Base-by-base conservation (phyloP, 352 stramenopile species). In the Pythium aphanidermatum region DNA sequence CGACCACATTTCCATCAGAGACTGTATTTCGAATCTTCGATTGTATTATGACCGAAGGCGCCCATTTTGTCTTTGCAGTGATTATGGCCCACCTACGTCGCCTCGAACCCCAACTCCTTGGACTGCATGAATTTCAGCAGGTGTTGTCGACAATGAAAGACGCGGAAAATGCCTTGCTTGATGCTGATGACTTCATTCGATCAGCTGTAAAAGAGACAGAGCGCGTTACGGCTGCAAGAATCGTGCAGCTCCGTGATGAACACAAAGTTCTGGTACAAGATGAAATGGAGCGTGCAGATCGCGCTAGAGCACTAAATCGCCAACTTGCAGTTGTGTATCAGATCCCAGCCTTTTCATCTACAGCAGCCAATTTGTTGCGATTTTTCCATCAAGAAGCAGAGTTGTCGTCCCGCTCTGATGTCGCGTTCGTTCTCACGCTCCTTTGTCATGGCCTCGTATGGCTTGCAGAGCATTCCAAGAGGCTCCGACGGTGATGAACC, bases 11-110 rank as follows among this genome's bases (percentile, higher is more conserved):
- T 19, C 82, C 81, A 4, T 77, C 78, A 27, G 84, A 95, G 53
- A 96, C 81, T 0, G 80, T 81, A 17, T 86, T 92, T 30, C 78
- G 86, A 26, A 82, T 95, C 46, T 92, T 93, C 54, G 86, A 96
- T 51, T 90, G 68, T 49, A 76, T 95, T 43, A 83, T 96, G 47
- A 83, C 70, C 0, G 84, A 95, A 32, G 83, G 86, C 9, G 65
- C 70, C 11, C 63, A 78, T 34, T 79, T 93, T 21, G 77, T 96
- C 2, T 94, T 96, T 29, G 56, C 83, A 7, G 74, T 91, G 24
- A 87, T 88, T 39, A 65, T 95, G 34, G 72, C 83, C n/a, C 76
- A 91, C 29, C 55, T 91, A 26, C 70, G 79, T 21, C 70, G 58
- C 6, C 46, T 91, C 9, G 70, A 86, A 46, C 58, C 63, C 19